Evolutionary conservation across 2,329 filamentous ascomycete species (phyloP).

Genomic region (Macrophomina pseudophaseolina): DNA sequence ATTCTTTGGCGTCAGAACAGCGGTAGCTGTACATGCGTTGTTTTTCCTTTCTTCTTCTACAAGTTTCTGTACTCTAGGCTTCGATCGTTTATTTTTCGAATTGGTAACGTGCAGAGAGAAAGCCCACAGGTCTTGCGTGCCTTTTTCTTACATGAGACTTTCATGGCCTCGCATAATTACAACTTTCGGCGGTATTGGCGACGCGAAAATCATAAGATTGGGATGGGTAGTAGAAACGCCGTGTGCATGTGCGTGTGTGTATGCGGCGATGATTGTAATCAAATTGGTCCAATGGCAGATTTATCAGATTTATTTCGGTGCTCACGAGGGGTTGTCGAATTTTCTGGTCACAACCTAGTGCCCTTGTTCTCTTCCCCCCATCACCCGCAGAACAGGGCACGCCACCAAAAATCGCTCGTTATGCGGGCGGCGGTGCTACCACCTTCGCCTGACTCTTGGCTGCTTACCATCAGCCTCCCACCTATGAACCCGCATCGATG

Average conservation of each 20-base stretch:
- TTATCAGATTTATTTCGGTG: neutral
- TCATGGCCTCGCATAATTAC: neutral
- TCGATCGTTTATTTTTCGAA: constrained; percentile 23
- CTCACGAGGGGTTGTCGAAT: neutral
- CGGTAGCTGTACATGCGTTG: constrained; percentile 25
- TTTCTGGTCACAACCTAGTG: no score
- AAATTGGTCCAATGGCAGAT: constrained; percentile 10
- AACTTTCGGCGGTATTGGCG: neutral
- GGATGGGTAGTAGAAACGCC: neutral
- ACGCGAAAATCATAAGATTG: neutral
- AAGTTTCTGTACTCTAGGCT: constrained; percentile 24
- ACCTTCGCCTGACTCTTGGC: neutral
- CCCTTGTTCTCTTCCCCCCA: neutral
- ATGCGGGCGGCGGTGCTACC: neutral
- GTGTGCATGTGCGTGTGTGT: no score
- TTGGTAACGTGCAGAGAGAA: constrained; percentile 15
- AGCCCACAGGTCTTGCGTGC: neutral
- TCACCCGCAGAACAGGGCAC: constrained; percentile 4
- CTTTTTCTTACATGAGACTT: neutral
- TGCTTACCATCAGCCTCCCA: neutral
- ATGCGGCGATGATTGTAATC: constrained; percentile 8
- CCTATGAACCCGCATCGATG: neutral
- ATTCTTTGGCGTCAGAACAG: constrained; percentile 9
- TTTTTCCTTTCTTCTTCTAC: neutral
- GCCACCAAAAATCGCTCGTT: neutral